A percentile compares a stretch with the other conserved stretches of the same genome.
Evolutionary conservation across 1,284 basidiomycete genomes (phyloP).

Genomic region (Vanrija humicola): DNA sequence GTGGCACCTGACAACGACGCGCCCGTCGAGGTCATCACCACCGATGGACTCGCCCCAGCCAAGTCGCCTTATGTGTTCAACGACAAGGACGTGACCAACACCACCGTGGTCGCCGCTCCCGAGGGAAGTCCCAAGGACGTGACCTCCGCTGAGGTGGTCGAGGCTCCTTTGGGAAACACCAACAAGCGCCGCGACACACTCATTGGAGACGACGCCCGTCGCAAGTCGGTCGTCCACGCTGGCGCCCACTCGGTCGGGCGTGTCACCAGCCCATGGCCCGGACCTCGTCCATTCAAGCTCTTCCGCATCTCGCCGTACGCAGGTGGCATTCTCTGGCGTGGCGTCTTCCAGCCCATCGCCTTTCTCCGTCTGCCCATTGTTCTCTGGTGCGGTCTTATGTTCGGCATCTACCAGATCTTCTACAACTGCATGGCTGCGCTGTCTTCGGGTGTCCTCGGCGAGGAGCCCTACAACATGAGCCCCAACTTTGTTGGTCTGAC

Average conservation of each 20-base stretch:
- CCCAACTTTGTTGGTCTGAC: slow-evolving; percentile 20
- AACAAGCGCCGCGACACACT: neutral
- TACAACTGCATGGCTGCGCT: slow-evolving; percentile 24
- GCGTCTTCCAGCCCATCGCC: slow-evolving; percentile 15
- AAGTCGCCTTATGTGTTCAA: neutral
- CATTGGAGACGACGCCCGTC: neutral
- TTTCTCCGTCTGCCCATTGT: slow-evolving; percentile 13
- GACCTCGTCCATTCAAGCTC: slow-evolving; percentile 9
- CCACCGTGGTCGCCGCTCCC: neutral
- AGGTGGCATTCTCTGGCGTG: slow-evolving; percentile 15
- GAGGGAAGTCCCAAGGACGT: neutral
- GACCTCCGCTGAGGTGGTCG: no score
- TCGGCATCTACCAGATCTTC: slow-evolving; percentile 17
- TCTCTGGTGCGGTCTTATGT: slow-evolving; percentile 14
- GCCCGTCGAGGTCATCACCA: neutral
- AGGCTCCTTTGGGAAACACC: no score
- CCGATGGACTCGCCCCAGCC: neutral
- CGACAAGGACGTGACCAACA: neutral
- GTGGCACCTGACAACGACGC: neutral
- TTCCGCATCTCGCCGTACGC: slow-evolving; percentile 13
- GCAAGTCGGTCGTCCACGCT: no score
- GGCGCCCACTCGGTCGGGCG: slow-evolving; percentile 4
- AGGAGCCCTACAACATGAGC: slow-evolving; percentile 22
- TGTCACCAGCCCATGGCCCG: slow-evolving; percentile 11
- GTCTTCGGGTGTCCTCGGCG: slow-evolving; percentile 17